Evolutionary conservation across 1,284 basidiomycete genomes (phyloP).

Genomic region (Trichosporon coremiiforme): DNA sequence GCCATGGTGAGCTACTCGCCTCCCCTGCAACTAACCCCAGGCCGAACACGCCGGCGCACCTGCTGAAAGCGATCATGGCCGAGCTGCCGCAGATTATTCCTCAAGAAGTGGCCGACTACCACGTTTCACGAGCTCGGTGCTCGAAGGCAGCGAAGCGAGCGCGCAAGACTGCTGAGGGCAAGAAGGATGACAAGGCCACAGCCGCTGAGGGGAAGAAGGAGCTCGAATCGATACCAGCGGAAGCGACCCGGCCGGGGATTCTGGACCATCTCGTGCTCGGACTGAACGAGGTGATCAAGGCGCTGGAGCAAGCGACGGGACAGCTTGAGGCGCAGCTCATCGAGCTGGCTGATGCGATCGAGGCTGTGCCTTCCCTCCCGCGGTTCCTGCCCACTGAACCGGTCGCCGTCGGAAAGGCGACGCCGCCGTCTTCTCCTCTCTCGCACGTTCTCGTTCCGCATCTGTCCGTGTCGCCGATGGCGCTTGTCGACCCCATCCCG

Average conservation of each 20-base stretch:
- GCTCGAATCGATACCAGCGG: not conserved
- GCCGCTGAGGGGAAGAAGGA: conserved; percentile 7
- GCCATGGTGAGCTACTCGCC: conserved; percentile 40
- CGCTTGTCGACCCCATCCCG: conserved; percentile 47
- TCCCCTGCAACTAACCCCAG: conserved; percentile 32
- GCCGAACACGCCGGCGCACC: conserved; percentile 48
- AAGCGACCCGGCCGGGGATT: conserved; percentile 53
- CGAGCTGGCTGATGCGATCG: conserved; percentile 48
- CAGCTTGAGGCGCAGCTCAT: conserved; percentile 43
- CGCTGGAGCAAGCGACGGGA: conserved; percentile 66
- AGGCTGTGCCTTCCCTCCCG: conserved; percentile 24
- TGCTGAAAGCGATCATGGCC: conserved; percentile 43
- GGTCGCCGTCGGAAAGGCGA: not conserved
- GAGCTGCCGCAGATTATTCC: conserved; percentile 44
- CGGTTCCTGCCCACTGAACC: conserved; percentile 42
- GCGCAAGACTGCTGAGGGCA: conserved; percentile 4
- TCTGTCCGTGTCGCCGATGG: conserved; percentile 45
- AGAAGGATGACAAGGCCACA: not conserved
- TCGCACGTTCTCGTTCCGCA: conserved; percentile 47
- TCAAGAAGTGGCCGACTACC: conserved; percentile 42
- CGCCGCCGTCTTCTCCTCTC: conserved; percentile 25
- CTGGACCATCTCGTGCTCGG: conserved; percentile 66
- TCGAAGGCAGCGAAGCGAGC: conserved; percentile 37
- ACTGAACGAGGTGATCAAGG: conserved; percentile 77
- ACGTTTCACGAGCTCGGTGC: conserved; percentile 44